Percentiles rank a stretch among this genome's conserved stretches.
phyloP scores from a whole-genome alignment of 352 stramenopile species.

The Phytopythium delawarense region DNA sequence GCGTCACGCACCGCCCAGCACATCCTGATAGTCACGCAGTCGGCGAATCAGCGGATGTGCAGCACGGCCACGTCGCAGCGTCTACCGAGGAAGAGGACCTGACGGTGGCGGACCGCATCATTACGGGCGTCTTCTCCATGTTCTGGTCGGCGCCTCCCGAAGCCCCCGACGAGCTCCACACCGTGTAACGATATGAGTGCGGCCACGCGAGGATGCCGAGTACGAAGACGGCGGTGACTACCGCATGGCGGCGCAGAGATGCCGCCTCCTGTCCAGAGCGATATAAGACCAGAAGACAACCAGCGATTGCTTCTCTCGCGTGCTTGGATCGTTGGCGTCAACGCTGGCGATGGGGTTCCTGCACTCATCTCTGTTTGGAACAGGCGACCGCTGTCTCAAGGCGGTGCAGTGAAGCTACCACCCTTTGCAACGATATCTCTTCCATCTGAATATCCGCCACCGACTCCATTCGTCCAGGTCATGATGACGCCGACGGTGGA shows the following conservation, averaged over 20 bases:
- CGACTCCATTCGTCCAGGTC: too few relatives aligned
- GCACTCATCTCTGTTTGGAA: too few relatives aligned
- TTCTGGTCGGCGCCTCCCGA: constrained; percentile 63
- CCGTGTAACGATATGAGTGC: constrained; percentile 19
- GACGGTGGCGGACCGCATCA: constrained; percentile 74
- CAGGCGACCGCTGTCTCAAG: too few relatives aligned
- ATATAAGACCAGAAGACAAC: too few relatives aligned
- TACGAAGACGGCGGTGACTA: background rate
- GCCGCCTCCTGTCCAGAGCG: background rate
- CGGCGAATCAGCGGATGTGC: background rate
- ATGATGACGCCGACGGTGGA: too few relatives aligned
- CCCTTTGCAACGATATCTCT: too few relatives aligned
- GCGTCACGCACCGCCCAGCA: background rate
- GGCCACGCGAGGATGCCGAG: background rate
- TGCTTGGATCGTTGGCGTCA: too few relatives aligned
- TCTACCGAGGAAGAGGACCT: constrained; percentile 31
- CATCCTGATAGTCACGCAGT: background rate
- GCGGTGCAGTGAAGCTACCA: too few relatives aligned
- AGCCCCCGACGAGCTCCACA: constrained; percentile 26
- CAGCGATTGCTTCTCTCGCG: too few relatives aligned
- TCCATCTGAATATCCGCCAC: too few relatives aligned
- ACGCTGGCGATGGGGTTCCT: too few relatives aligned
- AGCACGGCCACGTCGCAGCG: background rate
- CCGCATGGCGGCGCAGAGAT: background rate
- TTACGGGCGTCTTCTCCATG: constrained; percentile 82